Evolutionary conservation across 1,284 basidiomycete genomes (phyloP).

Genomic region (Cutaneotrichosporon arboriforme): DNA sequence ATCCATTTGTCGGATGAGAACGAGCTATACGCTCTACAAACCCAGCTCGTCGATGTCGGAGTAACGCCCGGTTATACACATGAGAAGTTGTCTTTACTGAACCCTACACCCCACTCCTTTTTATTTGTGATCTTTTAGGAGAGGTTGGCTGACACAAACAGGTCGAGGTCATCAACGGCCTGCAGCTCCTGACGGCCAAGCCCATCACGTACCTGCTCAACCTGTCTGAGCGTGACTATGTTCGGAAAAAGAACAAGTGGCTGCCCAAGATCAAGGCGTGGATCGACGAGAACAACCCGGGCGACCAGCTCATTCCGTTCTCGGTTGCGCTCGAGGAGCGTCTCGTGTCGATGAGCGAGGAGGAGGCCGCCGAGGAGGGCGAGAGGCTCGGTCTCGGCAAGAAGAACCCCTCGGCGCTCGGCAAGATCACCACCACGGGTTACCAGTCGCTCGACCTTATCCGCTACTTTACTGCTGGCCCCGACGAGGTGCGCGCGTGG

Average conservation of each 20-base stretch:
- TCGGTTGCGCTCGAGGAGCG: constrained; percentile 95
- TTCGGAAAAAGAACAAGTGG: constrained; percentile 99
- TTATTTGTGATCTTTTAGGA: too few species aligned
- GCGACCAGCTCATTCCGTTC: constrained; percentile 94
- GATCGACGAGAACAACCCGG: constrained; percentile 97
- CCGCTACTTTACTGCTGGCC: constrained; percentile 95
- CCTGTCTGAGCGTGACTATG: constrained; percentile 88
- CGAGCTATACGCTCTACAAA: constrained; percentile 70
- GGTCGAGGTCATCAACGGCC: constrained; percentile 93
- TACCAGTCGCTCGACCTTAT: constrained; percentile 85
- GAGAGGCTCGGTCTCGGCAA: constrained; percentile 52
- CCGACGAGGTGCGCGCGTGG: constrained; percentile 96
- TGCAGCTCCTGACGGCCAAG: constrained; percentile 91
- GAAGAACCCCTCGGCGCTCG: constrained; percentile 58
- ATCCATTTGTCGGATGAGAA: constrained; percentile 58
- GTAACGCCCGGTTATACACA: constrained; percentile 61
- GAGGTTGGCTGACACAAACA: constrained; percentile 43
- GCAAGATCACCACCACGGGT: constrained; percentile 89
- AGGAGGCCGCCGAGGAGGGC: constrained; percentile 71
- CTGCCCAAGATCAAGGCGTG: constrained; percentile 96
- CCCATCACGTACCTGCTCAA: constrained; percentile 98
- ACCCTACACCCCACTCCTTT: constrained; percentile 4
- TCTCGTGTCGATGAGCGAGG: constrained; percentile 58
- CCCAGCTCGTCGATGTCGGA: constrained; percentile 65
- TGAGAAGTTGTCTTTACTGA: constrained; percentile 47